Evolutionary conservation across 2,329 filamentous ascomycete species (phyloP).

Genomic region (Talaromyces marneffei): DNA sequence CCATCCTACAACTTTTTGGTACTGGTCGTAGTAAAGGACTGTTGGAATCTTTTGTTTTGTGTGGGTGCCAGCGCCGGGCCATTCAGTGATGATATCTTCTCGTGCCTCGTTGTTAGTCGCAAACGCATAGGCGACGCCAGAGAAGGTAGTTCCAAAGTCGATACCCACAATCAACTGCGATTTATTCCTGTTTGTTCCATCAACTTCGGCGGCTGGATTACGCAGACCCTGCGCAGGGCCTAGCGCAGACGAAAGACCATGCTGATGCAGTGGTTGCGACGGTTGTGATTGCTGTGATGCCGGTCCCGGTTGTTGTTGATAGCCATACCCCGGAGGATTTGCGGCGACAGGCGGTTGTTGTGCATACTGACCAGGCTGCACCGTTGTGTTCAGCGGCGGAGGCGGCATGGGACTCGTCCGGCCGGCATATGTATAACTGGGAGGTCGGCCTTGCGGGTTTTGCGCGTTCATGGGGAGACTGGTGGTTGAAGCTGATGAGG

Average conservation of each 20-base stretch:
- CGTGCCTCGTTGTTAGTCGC: constrained; percentile 96
- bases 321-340: constrained; percentile 42
- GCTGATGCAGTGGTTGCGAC: constrained; percentile 14
- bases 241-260: constrained; percentile 25
- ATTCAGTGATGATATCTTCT: constrained; percentile 98
- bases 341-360: constrained; percentile 36
- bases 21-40: constrained; percentile 99
- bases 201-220: constrained; percentile 59
- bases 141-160: constrained; percentile 98
- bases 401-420: constrained; percentile 14
- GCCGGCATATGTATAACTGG: constrained; percentile 54
- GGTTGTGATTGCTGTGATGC: constrained; percentile 16
- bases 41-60: constrained; percentile 99
- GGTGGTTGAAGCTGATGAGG: constrained; percentile 43
- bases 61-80: constrained; percentile 94
- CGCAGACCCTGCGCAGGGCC: constrained; percentile 25
- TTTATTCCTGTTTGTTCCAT: constrained; percentile 83
- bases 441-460: constrained; percentile 54
- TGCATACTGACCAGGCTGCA: constrained; percentile 53
- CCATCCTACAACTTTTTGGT: constrained; percentile 99
- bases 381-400: constrained; percentile 20
- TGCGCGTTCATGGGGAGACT: constrained; percentile 53
- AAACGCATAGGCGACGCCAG: constrained; percentile 87
- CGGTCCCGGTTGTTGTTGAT: constrained; percentile 32
- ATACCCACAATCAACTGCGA: constrained; percentile 97